Evolutionary conservation across 306 rosid genomes (phyloP), one percentile per base, ranked within the genome.

Genomic region (Lablab purpureus): DNA sequence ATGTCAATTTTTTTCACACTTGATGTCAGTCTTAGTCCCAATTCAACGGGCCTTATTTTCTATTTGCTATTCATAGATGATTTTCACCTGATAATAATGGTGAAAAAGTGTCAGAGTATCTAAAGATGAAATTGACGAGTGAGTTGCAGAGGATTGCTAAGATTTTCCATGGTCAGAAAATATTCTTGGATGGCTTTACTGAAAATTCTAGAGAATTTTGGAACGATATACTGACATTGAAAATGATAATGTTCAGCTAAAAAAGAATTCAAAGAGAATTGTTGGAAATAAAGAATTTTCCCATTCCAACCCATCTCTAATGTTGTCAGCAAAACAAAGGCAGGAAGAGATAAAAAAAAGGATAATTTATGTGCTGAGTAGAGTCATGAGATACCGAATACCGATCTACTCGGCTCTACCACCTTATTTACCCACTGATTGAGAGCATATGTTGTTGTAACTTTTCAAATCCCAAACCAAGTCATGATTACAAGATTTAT

Each of bases 391-490:
- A 58, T 22, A 56, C 25, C 7, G 6, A 59, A 27, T 59, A 13
- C 19, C 11, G 8, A 79, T 37, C 66, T 21, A 13, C 51, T 56
- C 13, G 21, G 49, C 17, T 77, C 52, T 72, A 66, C 67, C 66
- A 17, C 37, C 46, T 47, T 17, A 9, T 23, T 71, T 28, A 63
- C 68, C 66, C 63, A 65, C 54, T 54, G 74, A 14, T 17, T 9
- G 7, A 43, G 67, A 32, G 13, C 80, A 77, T 19, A 54, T 82
- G 74, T 68, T 60, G 59, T 60, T 60, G 13, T 6, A 30, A 71
- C 27, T 73, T 25, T 52, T 55, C 41, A 14, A 49, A 47, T 56
- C 46, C 22, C 28, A n/a, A 21, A 40, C 30, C 71, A 66, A 10
- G 18, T 11, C 5, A 37, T 2, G 34, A 36, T 75, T 17, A 21